Conservation (phyloP, 2,329 filamentous ascomycete genomes). For the Fusarium bulbicola region DNA sequence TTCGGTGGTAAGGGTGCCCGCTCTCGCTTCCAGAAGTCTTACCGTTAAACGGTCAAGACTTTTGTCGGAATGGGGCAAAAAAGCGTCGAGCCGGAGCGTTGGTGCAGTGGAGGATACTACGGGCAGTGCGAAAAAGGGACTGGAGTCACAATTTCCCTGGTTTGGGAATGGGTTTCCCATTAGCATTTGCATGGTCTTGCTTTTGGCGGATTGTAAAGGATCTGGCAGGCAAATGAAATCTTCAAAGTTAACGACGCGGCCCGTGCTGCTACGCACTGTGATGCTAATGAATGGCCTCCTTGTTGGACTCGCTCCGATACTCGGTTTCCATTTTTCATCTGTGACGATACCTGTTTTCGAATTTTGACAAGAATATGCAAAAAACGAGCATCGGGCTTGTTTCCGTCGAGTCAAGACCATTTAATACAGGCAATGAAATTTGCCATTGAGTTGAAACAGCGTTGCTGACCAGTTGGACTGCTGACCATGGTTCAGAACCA, state of each 20-base stretch:
- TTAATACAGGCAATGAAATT: background rate
- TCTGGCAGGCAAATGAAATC: slow-evolving; percentile 63
- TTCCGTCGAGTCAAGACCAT: background rate
- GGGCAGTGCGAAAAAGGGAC: slow-evolving; percentile 48
- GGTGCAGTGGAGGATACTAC: slow-evolving; percentile 38
- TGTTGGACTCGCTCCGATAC: slow-evolving; percentile 25
- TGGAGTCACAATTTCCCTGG: slow-evolving; percentile 52
- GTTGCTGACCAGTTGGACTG: background rate
- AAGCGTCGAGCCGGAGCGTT: slow-evolving; percentile 33
- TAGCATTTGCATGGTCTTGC: slow-evolving; percentile 63
- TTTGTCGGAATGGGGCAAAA: slow-evolving; percentile 29
- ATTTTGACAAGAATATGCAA: background rate
- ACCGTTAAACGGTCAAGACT: slow-evolving; percentile 76
- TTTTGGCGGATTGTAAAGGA: slow-evolving; percentile 60
- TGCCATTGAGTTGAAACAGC: no score
- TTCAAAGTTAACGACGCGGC: slow-evolving; percentile 51
- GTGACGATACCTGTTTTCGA: background rate
- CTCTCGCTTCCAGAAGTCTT: slow-evolving; percentile 98
- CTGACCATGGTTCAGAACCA: background rate
- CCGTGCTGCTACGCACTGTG: slow-evolving; percentile 34
- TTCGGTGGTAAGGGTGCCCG: slow-evolving; percentile 93
- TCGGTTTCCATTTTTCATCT: background rate
- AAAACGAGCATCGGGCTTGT: background rate
- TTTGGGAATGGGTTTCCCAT: slow-evolving; percentile 53
- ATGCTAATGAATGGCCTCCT: slow-evolving; percentile 39